These are phyloP conservation scores for Kuraishia borneana DNA, from an alignment of 805 yeast genomes.

Conservation along the genomic window DNA sequence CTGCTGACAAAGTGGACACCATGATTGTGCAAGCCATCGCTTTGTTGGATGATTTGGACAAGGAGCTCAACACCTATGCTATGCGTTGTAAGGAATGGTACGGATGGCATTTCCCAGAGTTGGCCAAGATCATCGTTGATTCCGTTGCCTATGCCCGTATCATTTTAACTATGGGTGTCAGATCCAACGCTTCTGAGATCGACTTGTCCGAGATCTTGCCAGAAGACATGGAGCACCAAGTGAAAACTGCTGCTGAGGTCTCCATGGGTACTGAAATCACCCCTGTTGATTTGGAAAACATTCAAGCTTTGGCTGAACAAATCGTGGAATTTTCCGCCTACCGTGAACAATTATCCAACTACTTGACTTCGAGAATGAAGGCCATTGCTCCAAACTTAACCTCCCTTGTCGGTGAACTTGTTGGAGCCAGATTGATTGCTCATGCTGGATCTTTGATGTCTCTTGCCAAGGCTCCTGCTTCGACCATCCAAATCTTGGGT, in stretches of 20 bases:
- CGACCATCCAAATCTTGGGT: slow-evolving; percentile 94
- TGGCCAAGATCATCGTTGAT: slow-evolving; percentile 94
- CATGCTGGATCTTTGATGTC: slow-evolving; percentile 94
- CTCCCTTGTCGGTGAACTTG: slow-evolving; percentile 91
- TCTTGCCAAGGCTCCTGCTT: slow-evolving; percentile 96
- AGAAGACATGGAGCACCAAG: slow-evolving; percentile 85
- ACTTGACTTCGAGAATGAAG: slow-evolving; percentile 89
- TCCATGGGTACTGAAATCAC: slow-evolving; percentile 99
- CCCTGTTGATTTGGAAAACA: slow-evolving; percentile 77
- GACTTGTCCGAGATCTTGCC: slow-evolving; percentile 88
- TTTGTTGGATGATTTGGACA: slow-evolving; percentile 89
- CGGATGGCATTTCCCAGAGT: slow-evolving; percentile 99
- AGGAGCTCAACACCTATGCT: slow-evolving; percentile 95
- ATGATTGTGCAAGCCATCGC: slow-evolving; percentile 99
- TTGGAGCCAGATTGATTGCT: slow-evolving; percentile 96
- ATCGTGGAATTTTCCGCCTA: slow-evolving; percentile 92
- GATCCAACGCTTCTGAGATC: slow-evolving; percentile 83
- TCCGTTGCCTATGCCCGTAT: slow-evolving; percentile 95
- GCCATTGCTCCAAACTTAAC: slow-evolving; percentile 98
- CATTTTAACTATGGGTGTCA: slow-evolving; percentile 85
- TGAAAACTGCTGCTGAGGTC: slow-evolving; percentile 94
- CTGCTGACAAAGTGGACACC: slow-evolving; percentile 97
- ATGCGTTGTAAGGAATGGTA: slow-evolving; percentile 99
- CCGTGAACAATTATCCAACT: slow-evolving; percentile 91
- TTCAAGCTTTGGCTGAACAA: slow-evolving; percentile 86